Conservation (phyloP, 805 yeast genomes). For the Pichia paraexigua region DNA sequence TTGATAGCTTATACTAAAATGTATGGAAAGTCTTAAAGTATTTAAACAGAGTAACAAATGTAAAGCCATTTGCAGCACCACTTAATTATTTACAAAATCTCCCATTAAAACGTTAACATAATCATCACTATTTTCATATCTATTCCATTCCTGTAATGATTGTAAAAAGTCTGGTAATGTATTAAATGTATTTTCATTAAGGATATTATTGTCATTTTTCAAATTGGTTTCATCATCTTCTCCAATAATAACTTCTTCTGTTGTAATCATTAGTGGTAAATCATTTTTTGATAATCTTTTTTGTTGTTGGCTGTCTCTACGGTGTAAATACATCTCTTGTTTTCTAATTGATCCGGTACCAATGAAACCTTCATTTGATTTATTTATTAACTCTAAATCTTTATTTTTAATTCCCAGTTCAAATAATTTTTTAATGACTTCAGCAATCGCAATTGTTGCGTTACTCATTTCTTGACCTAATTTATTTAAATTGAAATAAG, state of each 20-base stretch:
- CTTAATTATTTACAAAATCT: background rate
- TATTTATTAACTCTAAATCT: slow-evolving; percentile 4
- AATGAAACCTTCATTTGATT: slow-evolving; percentile 11
- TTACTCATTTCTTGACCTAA: slow-evolving; percentile 51
- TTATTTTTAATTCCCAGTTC: slow-evolving; percentile 33
- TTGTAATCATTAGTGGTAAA: slow-evolving; percentile 6
- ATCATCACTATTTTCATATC: background rate
- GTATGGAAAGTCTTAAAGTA: no score
- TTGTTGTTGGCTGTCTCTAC: slow-evolving; percentile 18
- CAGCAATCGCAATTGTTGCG: slow-evolving; percentile 53
- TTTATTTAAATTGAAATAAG: slow-evolving; percentile 52
- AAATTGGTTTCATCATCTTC: background rate
- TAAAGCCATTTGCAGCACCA: no score
- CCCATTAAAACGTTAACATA: background rate
- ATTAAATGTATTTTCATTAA: background rate
- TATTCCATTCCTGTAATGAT: background rate
- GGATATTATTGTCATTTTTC: background rate
- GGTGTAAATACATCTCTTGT: slow-evolving; percentile 4
- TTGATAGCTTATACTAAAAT: no score
- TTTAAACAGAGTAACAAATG: no score
- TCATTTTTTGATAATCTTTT: slow-evolving; percentile 17
- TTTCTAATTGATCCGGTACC: slow-evolving; percentile 13
- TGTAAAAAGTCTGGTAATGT: background rate
- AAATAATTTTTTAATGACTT: slow-evolving; percentile 43
- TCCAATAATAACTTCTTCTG: background rate